phyloP scores from a whole-genome alignment of 1,284 basidiomycete species.

The Pyrrhoderma lamaoense region DNA sequence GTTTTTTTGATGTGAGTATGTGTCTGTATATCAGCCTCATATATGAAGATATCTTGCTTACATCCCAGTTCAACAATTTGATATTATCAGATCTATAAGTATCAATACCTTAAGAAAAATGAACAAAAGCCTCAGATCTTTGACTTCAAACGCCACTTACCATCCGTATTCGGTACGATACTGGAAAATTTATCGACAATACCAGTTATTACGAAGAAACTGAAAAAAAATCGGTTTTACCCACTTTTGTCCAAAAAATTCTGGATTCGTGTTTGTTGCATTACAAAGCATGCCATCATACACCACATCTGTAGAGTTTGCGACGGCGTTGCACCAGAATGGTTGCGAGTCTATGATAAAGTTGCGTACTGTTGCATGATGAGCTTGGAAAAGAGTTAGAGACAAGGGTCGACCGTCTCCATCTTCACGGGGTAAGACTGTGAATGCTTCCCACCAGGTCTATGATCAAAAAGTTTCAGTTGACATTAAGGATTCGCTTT shows the following conservation, averaged over 20 bases:
- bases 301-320: conserved; percentile 44
- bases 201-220: not conserved
- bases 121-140: conserved; percentile 1
- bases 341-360: conserved; percentile 53
- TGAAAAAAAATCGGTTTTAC: conserved; percentile 22
- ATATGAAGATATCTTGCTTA: conserved; percentile 18
- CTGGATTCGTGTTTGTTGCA: conserved; percentile 51
- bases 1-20: not conserved
- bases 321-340: conserved; percentile 59
- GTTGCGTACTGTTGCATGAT: conserved; percentile 39
- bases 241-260: conserved; percentile 43
- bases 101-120: conserved; percentile 40
- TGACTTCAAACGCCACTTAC: conserved; percentile 26
- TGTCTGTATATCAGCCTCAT: not conserved
- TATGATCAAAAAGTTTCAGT: conserved; percentile 23
- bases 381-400: conserved; percentile 46
- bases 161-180: conserved; percentile 60
- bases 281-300: conserved; percentile 59
- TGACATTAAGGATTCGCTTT: too few relatives aligned
- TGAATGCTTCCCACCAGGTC: conserved; percentile 45
- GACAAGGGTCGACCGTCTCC: conserved; percentile 59
- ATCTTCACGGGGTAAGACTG: conserved; percentile 38
- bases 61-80: conserved; percentile 47
- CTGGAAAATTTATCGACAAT: conserved; percentile 25
- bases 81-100: conserved; percentile 52